Evolutionary conservation across 345 rosid genomes (phyloP).

Genomic region (Hibiscus trionum): DNA sequence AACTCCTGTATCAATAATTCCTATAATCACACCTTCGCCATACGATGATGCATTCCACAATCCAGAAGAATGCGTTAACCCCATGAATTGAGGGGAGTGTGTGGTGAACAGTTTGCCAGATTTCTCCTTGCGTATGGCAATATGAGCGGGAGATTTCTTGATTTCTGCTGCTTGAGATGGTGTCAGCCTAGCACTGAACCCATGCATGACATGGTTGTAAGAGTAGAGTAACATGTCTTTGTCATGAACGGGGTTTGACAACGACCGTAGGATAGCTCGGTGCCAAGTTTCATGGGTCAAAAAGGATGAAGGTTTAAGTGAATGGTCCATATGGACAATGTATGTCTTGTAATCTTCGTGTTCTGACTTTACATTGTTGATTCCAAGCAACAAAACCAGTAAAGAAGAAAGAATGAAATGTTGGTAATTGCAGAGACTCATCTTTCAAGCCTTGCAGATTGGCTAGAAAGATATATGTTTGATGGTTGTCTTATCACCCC

Average conservation of each 20-base stretch:
- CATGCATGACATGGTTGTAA: conserved; percentile 12
- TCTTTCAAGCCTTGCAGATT: background rate
- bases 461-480: background rate
- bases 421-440: background rate
- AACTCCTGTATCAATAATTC: conserved; percentile 7
- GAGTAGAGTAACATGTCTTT: background rate
- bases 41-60: conserved; percentile 6
- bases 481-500: background rate
- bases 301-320: conserved; percentile 3
- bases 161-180: conserved; percentile 2
- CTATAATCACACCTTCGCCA: conserved; percentile 15
- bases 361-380: background rate
- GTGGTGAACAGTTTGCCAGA: conserved; percentile 11
- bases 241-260: background rate
- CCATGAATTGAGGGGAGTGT: conserved; percentile 4
- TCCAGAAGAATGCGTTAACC: conserved; percentile 2
- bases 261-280: background rate
- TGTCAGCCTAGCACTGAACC: conserved; percentile 15
- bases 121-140: conserved; percentile 7
- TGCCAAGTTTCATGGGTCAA: conserved; percentile 12
- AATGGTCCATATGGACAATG: conserved; percentile 7
- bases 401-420: background rate
- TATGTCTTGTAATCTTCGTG: conserved; percentile 8
- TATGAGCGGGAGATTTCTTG: conserved; percentile 5
- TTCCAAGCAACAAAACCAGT: background rate